Base-by-base conservation (phyloP, 78 protist genomes). In the Planoprotostelium fungivorum region DNA sequence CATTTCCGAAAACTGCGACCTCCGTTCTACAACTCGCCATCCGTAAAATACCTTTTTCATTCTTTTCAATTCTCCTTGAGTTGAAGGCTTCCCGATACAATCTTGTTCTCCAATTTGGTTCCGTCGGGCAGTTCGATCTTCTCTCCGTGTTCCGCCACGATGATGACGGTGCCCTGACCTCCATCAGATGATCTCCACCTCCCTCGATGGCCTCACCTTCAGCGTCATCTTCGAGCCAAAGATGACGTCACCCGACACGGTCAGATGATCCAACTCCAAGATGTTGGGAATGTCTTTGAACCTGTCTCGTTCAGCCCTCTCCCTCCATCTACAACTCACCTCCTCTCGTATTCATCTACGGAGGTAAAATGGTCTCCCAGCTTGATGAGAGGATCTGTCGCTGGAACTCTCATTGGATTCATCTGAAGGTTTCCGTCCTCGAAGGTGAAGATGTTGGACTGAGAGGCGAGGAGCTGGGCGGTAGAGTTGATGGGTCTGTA, bases 401-500 rank as follows among this genome's bases (percentile, higher is more conserved):
- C 83, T 34, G 91, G 84, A 28, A 90, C 94, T 34, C 94, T 85
- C 39, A 87, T 85, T 86, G 94, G 39, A 73, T 88, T 89, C 31
- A 92, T 36, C 29, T 85, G 86, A 37, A 92, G 86, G 35, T 88
- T 88, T 35, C 95, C 98, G 34, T 93, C 91, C 35, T 87, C 90
- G 38, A 96, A 73, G 37, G 35, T 90, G 92, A 95, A 99, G 10
- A 97, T 88, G 87, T 98, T 94, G 0, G 97, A 91, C 91, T 92
- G 97, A 29, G 98, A 91, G 28, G 97, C 85, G 31, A 99, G 86
- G 37, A 99, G 90, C 89, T 99, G 99, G 37, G 93, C 84, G 0
- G 95, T 93, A 36, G 95, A 93, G 63, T 93, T 99, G 37, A 98
- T 99, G 29, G 99, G 99, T 84, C 98, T 85, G 91, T 98, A 99